A percentile compares a stretch with the other conserved stretches of the same genome.
Conservation (phyloP, 23 red algal species). For the Gracilaria vermiculophylla region DNA sequence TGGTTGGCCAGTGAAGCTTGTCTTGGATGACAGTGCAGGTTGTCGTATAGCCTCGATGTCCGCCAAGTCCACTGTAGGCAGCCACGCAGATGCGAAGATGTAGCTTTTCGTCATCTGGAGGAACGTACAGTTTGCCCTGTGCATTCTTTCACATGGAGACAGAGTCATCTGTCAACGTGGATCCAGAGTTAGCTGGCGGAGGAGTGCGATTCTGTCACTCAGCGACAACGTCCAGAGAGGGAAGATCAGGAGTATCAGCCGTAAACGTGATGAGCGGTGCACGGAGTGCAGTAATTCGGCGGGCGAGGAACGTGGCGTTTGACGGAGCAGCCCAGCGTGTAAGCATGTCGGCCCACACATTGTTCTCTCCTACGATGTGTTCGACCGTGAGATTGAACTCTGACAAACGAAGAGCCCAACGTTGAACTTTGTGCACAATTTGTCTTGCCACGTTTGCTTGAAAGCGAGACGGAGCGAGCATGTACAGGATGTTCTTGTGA, state of each 20-base stretch:
- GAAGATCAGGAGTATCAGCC: not conserved
- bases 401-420: conserved; percentile 13
- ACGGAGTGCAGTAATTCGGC: not conserved
- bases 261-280: not conserved
- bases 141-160: not conserved
- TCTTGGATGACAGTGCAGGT: not conserved
- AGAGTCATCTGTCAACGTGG: too few relatives aligned
- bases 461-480: not conserved
- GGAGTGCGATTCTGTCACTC: not conserved
- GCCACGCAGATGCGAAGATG: not conserved
- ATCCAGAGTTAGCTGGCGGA: too few relatives aligned
- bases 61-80: not conserved
- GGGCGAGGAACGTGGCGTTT: not conserved
- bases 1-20: not conserved
- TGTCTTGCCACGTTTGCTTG: not conserved
- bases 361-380: not conserved
- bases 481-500: conserved; percentile 4
- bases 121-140: not conserved
- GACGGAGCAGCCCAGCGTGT: not conserved
- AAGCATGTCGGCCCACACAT: conserved; percentile 13
- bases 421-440: not conserved
- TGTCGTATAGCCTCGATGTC: not conserved
- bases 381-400: not conserved
- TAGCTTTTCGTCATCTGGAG: not conserved
- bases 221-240: not conserved